Evolutionary conservation across 2,329 filamentous ascomycete genomes (phyloP).

Genomic region (Trichoderma sp.): DNA sequence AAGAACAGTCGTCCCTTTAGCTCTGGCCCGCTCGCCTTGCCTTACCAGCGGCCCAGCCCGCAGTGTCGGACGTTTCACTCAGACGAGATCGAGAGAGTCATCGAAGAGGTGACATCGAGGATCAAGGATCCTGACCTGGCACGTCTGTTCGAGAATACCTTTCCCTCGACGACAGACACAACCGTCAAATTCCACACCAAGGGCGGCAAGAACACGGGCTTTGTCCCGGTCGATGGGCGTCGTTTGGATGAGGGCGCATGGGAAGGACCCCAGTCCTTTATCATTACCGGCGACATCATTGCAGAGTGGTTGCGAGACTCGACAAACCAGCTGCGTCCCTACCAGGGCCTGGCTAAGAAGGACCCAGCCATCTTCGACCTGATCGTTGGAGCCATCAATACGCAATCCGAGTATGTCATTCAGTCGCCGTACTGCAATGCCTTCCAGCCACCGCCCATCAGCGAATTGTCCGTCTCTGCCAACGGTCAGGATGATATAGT

Average conservation of each 20-base stretch:
- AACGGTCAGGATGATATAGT: conserved; percentile 85
- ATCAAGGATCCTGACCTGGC: conserved; percentile 87
- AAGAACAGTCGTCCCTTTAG: conserved; percentile 70
- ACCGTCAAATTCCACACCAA: conserved; percentile 85
- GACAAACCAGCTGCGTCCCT: conserved; percentile 89
- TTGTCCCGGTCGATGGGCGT: conserved; percentile 38
- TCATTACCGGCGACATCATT: conserved; percentile 91
- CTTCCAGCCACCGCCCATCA: conserved; percentile 90
- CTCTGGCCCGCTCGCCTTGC: conserved; percentile 74
- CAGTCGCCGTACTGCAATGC: conserved; percentile 97
- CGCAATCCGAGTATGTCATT: conserved; percentile 93
- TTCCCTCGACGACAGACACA: conserved; percentile 82
- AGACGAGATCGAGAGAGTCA: conserved; percentile 82
- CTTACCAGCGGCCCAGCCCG: conserved; percentile 79
- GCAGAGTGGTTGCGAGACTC: conserved; percentile 92
- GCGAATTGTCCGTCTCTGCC: conserved; percentile 67
- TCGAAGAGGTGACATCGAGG: conserved; percentile 74
- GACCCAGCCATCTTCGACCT: conserved; percentile 76
- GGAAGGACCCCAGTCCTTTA: conserved; percentile 86
- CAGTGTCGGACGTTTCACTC: conserved; percentile 90
- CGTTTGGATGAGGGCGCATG: conserved; percentile 61
- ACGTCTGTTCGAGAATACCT: conserved; percentile 91
- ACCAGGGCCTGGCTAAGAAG: conserved; percentile 80
- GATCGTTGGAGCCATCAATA: conserved; percentile 92
- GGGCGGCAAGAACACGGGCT: conserved; percentile 47